Conservation (phyloP, 1,284 basidiomycete genomes). For the Leccinum variabile region DNA sequence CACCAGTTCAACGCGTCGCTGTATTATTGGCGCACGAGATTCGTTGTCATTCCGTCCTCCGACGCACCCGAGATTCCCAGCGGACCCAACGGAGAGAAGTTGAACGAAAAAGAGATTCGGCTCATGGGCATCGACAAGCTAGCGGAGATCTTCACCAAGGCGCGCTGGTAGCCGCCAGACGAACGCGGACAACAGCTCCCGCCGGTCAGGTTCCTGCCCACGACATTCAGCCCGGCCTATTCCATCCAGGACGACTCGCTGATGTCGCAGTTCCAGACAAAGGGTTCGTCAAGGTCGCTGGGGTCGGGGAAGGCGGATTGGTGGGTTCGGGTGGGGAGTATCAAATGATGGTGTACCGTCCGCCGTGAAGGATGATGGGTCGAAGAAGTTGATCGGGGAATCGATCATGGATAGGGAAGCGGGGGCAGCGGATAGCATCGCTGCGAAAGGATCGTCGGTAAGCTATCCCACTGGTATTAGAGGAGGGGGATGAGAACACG, state of each 20-base stretch:
- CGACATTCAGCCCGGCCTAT: constrained; percentile 77
- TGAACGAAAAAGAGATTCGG: constrained; percentile 86
- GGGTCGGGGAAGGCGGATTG: too few species aligned
- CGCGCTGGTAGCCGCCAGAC: constrained; percentile 72
- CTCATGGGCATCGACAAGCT: constrained; percentile 90
- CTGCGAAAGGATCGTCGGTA: too few species aligned
- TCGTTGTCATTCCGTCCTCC: constrained; percentile 87
- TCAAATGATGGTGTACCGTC: too few species aligned
- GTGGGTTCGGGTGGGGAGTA: too few species aligned
- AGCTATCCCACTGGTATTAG: too few species aligned
- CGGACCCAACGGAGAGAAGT: constrained; percentile 64
- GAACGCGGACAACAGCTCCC: constrained; percentile 52
- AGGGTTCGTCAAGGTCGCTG: too few species aligned
- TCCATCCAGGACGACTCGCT: constrained; percentile 78
- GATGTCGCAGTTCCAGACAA: constrained; percentile 57
- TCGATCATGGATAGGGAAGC: too few species aligned
- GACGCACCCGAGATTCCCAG: constrained; percentile 58
- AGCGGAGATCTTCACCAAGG: constrained; percentile 82
- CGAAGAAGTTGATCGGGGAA: too few species aligned
- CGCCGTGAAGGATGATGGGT: too few species aligned
- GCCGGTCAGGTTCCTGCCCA: constrained; percentile 72
- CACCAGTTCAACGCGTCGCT: constrained; percentile 78
- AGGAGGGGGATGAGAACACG: too few species aligned
- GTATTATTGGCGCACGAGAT: constrained; percentile 94
- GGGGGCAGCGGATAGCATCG: too few species aligned